Evolutionary conservation across 1,284 basidiomycete genomes (phyloP), one percentile per base, ranked within the genome.

Genomic region (Trametes versicolor): DNA sequence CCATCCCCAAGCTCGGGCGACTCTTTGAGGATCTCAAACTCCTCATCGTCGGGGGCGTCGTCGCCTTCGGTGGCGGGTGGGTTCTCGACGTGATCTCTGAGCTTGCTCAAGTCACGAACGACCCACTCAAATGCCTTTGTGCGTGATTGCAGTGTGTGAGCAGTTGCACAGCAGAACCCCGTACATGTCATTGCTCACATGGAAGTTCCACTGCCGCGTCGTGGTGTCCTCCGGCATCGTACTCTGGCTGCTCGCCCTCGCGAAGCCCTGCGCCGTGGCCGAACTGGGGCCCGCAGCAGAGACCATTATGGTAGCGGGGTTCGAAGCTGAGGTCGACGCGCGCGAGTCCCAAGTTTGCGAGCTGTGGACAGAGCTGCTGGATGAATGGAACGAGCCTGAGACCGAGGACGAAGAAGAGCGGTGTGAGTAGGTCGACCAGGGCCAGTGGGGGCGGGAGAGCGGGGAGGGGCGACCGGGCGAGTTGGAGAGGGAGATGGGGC

Each of bases 1-100:
- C 86, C 85, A 63, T 91, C 89, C 49, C 87, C 89, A n/a, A 92
- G 79, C 59, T 86, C 81, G 17, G 87, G 86, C 0, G 88, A 88
- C 68, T 89, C 84, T 66, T 84, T 86, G 50, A 92, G 76, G 4
- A 91, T 76, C 62, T 90, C 88, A 63, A 90, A 90, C n/a, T 80
- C 79, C 5, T 78, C 76, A 34, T 74, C 73, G 45, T 71, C 73
- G 3, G 68, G 34, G 23, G 59, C 63, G 23, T 70, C 71, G 13
- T 48, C 69, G 12, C 62, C 60, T 29, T 70, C 57, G 7, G 63
- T 53, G 23, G 58, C 36, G 13, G 60, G 47, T 4, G 58, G 59
- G 34, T 67, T 69, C 66, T 81, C 88, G 2, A 89, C 79, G 67
- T 82, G 85, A 62, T 88, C 82, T 50, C 79, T 79, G 54, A 90